Conservation (phyloP, 495 filamentous ascomycete species). For the Lasiosphaeria miniovina region DNA sequence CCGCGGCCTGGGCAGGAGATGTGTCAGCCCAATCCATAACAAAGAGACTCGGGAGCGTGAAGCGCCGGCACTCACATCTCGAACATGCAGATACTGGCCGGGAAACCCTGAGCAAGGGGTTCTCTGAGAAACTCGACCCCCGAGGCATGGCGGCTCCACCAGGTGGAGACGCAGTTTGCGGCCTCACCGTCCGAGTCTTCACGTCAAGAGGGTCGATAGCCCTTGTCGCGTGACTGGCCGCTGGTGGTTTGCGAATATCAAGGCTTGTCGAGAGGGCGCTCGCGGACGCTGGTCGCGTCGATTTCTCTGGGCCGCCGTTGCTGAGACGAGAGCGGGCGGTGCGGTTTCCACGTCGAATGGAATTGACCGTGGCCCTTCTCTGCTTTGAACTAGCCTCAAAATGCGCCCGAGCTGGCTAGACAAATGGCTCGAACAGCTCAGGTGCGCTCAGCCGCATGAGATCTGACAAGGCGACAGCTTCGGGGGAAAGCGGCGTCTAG, state of each 20-base stretch:
- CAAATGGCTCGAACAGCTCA: not conserved
- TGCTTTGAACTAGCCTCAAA: not conserved
- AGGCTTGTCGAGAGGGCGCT: too few species aligned
- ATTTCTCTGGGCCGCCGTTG: too few species aligned
- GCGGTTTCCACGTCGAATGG: too few species aligned
- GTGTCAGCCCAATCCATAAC: conserved; percentile 19
- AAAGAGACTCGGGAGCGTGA: conserved; percentile 2
- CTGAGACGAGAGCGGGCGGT: too few species aligned
- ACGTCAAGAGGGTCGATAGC: too few species aligned
- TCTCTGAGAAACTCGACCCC: conserved; percentile 54
- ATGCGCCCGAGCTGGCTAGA: not conserved
- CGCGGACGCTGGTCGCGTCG: too few species aligned
- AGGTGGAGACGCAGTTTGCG: conserved; percentile 5
- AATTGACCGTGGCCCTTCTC: too few species aligned
- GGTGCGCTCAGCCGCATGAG: not conserved
- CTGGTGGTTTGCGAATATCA: too few species aligned
- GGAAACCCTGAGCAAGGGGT: conserved; percentile 81
- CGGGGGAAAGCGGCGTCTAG: too few species aligned
- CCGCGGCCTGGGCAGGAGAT: conserved; percentile 52
- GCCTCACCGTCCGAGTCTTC: not conserved
- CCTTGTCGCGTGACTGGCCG: too few species aligned
- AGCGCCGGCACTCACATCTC: conserved; percentile 58
- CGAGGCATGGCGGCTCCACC: conserved; percentile 34
- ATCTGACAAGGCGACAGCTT: not conserved
- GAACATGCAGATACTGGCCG: conserved; percentile 90